phyloP scores from a whole-genome alignment of 208 protist genomes.

The Leishmania turanica region DNA sequence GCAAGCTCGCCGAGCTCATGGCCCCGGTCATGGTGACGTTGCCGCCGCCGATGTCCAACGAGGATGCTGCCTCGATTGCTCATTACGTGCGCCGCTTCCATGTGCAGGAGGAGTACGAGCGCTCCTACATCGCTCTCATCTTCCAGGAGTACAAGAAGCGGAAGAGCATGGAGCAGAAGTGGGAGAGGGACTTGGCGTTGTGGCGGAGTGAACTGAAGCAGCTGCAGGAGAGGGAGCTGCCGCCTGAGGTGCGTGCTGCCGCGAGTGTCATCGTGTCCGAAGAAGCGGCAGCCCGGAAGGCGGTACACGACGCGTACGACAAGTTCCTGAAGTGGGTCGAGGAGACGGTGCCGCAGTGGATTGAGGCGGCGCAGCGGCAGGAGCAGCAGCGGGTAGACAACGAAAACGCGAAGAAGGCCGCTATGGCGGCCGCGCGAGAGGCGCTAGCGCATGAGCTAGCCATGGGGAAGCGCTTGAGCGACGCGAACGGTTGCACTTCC shows the following conservation, averaged over 20 bases:
- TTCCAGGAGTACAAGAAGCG: slow-evolving; percentile 84
- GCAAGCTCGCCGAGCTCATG: slow-evolving; percentile 29
- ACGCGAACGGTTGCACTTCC: neutral
- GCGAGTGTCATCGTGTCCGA: slow-evolving; percentile 26
- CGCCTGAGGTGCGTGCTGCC: slow-evolving; percentile 39
- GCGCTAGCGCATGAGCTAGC: slow-evolving; percentile 60
- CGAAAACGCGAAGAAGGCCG: slow-evolving; percentile 41
- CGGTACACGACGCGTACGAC: slow-evolving; percentile 36
- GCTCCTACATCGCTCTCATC: slow-evolving; percentile 55
- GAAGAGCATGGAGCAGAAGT: slow-evolving; percentile 59
- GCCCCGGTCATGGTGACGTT: slow-evolving; percentile 33
- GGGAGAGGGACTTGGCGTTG: slow-evolving; percentile 21
- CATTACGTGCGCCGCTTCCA: slow-evolving; percentile 15
- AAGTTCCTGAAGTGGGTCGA: slow-evolving; percentile 65
- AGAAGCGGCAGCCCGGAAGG: slow-evolving; percentile 39
- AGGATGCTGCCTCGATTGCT: slow-evolving; percentile 13
- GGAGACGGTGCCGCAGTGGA: slow-evolving; percentile 60
- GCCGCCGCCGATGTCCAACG: slow-evolving; percentile 30
- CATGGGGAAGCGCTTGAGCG: slow-evolving; percentile 25
- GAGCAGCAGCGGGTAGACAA: slow-evolving; percentile 33
- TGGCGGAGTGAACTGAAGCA: slow-evolving; percentile 22
- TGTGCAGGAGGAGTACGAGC: slow-evolving; percentile 36
- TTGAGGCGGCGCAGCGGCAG: slow-evolving; percentile 43
- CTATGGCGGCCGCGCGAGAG: slow-evolving; percentile 61
- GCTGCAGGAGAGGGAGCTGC: slow-evolving; percentile 43